Conservation (phyloP, 345 rosid genomes). For the Arabidopsis arenosa region DNA sequence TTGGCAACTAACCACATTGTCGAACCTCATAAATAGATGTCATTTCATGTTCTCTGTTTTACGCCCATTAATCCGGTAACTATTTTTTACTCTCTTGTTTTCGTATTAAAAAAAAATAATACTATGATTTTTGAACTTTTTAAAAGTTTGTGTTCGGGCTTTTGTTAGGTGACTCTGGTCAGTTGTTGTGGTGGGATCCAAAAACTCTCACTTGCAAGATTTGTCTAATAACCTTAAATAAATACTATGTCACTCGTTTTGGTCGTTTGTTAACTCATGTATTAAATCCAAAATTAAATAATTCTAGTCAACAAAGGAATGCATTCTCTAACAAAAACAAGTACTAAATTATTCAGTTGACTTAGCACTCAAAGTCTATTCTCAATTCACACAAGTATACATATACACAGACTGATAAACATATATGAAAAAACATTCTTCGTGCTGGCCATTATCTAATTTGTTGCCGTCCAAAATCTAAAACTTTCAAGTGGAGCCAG, state of each 20-base stretch:
- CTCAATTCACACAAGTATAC: slow-evolving; percentile 18
- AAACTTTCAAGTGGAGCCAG: slow-evolving; percentile 17
- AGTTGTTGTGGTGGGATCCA: slow-evolving; percentile 45
- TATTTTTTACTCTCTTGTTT: slow-evolving; percentile 13
- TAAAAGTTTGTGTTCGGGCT: slow-evolving; percentile 19
- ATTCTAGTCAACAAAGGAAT: slow-evolving; percentile 27
- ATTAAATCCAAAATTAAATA: slow-evolving; percentile 20
- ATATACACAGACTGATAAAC: neutral
- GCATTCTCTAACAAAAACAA: neutral
- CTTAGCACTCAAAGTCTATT: slow-evolving; percentile 15
- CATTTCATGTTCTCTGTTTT: slow-evolving; percentile 27
- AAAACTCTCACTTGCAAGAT: slow-evolving; percentile 23
- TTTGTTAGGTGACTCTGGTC: slow-evolving; percentile 31
- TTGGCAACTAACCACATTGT: slow-evolving; percentile 19
- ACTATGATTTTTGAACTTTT: slow-evolving; percentile 3
- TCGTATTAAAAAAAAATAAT: neutral
- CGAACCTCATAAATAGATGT: slow-evolving; percentile 15
- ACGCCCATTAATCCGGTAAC: slow-evolving; percentile 1
- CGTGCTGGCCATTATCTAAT: slow-evolving; percentile 25
- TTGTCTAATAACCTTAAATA: slow-evolving; percentile 25
- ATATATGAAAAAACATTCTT: slow-evolving; percentile 4
- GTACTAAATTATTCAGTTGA: slow-evolving; percentile 20
- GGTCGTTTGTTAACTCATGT: slow-evolving; percentile 29
- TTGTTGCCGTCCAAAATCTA: slow-evolving; percentile 31
- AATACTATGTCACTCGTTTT: slow-evolving; percentile 33